These are phyloP conservation scores for Cyberlindnera petersonii DNA, from an alignment of 805 yeast species.

Conservation along the genomic window DNA sequence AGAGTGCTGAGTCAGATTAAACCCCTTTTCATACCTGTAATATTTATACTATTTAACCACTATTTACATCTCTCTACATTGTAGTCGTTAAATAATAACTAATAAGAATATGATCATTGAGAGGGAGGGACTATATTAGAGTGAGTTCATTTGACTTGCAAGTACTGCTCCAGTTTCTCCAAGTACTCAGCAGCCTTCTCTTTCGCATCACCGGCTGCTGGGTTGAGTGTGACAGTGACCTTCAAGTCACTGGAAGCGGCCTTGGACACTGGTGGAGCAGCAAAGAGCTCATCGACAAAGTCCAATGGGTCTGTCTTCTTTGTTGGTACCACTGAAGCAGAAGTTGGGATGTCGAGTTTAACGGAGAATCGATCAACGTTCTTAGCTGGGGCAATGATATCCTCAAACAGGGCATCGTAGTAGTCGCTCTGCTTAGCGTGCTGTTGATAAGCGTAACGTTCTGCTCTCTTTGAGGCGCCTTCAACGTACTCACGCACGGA, in stretches of 20 bases:
- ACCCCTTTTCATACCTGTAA: too few species aligned
- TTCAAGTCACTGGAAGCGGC: slow-evolving; percentile 29
- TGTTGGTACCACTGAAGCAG: slow-evolving; percentile 13
- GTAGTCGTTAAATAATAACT: too few species aligned
- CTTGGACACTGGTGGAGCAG: slow-evolving; percentile 20
- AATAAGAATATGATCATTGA: background rate
- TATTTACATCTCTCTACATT: too few species aligned
- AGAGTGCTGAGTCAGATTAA: too few species aligned
- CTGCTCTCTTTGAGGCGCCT: slow-evolving; percentile 45
- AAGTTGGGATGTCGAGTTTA: slow-evolving; percentile 27
- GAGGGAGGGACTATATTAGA: background rate
- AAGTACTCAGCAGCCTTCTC: slow-evolving; percentile 37
- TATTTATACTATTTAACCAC: too few species aligned
- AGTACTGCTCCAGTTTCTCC: slow-evolving; percentile 19
- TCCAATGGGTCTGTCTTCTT: slow-evolving; percentile 20
- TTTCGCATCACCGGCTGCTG: slow-evolving; percentile 40
- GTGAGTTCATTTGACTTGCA: slow-evolving; percentile 3
- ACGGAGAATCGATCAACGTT: slow-evolving; percentile 42
- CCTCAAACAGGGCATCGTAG: slow-evolving; percentile 60
- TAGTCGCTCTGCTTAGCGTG: slow-evolving; percentile 41
- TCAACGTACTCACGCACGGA: slow-evolving; percentile 32
- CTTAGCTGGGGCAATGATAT: slow-evolving; percentile 43
- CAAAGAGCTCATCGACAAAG: slow-evolving; percentile 26
- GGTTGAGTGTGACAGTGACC: slow-evolving; percentile 33
- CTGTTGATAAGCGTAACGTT: slow-evolving; percentile 38